Evolutionary conservation across 2,329 filamentous ascomycete genomes (phyloP), one percentile per base, ranked within the genome.

Genomic region (Orbilia javanica): DNA sequence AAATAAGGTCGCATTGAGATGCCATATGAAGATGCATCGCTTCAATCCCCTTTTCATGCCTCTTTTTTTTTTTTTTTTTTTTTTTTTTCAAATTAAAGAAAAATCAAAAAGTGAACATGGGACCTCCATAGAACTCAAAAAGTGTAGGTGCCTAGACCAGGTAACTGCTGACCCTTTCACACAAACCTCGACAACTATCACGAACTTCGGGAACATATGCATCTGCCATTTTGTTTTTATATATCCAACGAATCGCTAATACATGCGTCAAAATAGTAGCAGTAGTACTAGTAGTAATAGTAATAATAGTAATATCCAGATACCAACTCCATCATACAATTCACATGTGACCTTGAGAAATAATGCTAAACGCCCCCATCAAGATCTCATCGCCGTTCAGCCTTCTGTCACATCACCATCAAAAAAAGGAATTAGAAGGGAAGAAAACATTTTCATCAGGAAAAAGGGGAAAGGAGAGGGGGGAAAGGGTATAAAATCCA

Each of bases 261-360:
- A 77, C 66, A 77, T 67, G 42, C 42, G 20, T 44, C 42, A 67
- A 68, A 42, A 25, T 57, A 55, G 42, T 53, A 71, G 4, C 3
- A 46, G 18, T 25, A 50, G 18, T 20, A 44, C 4, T 44, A 46
- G 42, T 46, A 46, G 15, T 1, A 18, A 4, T 46, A 44, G n/a
- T 48, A 50, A n/a, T 50, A n/a, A 27, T 25, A 11, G 46, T 27
- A 62, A 66, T 46, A 46, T 36, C 66, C 66, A 62, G 39, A 67
- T 42, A 44, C 66, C 73, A 77, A 71, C 66, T 66, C 73, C 73
- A 57, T 77, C 50, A 50, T 67, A 67, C 57, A 53, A 34, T 62
- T 63, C 62, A 50, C 44, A 55, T 57, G 55, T 27, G 48, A 46
- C 48, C 55, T 65, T 44, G 65, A 48, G 64, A 48, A 57, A 52